Conservation (phyloP, 1,284 basidiomycete species). For the Boletellus deceptivus region DNA sequence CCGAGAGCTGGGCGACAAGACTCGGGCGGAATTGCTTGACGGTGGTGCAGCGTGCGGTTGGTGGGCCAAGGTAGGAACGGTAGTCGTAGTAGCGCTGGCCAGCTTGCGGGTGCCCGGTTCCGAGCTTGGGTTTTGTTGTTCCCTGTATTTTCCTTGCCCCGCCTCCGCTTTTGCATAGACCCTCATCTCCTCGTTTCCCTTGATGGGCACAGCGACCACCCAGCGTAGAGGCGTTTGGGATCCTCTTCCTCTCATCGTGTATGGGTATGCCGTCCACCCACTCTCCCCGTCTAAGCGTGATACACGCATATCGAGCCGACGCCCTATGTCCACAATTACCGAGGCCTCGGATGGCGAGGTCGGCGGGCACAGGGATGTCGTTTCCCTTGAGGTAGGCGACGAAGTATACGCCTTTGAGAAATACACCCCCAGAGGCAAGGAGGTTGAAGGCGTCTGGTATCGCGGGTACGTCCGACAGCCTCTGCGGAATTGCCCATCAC, state of each 20-base stretch:
- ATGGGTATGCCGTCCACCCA: constrained; percentile 81
- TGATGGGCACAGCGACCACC: constrained; percentile 26
- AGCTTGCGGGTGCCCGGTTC: no score
- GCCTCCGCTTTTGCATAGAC: neutral
- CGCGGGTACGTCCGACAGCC: constrained; percentile 65
- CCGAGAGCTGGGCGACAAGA: no score
- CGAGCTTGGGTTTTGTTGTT: neutral
- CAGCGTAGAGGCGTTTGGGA: constrained; percentile 62
- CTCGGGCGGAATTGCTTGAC: no score
- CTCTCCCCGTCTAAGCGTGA: constrained; percentile 71
- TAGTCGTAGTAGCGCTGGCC: no score
- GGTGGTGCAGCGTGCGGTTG: no score
- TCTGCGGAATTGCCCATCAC: constrained; percentile 1
- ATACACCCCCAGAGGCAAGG: constrained; percentile 71
- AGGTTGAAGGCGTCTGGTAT: constrained; percentile 82
- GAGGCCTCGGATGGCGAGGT: constrained; percentile 68
- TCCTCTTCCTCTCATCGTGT: constrained; percentile 75
- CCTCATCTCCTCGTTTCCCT: neutral
- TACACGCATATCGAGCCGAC: constrained; percentile 60
- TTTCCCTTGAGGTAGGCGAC: constrained; percentile 85
- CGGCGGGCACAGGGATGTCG: constrained; percentile 68
- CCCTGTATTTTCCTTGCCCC: neutral
- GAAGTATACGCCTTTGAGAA: constrained; percentile 96
- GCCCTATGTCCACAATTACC: constrained; percentile 63
- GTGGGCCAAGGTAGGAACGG: no score